phyloP scores from a whole-genome alignment of 345 rosid species.

The Linum lewisii region DNA sequence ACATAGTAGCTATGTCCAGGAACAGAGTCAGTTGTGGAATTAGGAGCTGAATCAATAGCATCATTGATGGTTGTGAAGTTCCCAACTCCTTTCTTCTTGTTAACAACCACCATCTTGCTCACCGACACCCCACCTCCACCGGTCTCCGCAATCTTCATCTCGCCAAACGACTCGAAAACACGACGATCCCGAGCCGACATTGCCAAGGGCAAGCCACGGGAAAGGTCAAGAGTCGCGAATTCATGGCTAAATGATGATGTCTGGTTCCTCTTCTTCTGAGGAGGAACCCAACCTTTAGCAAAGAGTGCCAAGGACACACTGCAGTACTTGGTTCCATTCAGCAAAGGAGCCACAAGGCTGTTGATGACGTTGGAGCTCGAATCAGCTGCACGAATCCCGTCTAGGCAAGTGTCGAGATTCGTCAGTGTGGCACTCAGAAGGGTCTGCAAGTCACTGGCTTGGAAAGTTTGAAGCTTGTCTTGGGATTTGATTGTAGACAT shows the following conservation, averaged over 20 bases:
- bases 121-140: not conserved
- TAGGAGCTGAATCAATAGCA: not conserved
- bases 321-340: conserved; percentile 3
- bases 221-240: too few species aligned
- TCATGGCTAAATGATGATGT: too few species aligned
- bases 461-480: not conserved
- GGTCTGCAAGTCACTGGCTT: conserved; percentile 2
- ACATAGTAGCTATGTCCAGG: not conserved
- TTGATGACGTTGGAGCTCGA: not conserved
- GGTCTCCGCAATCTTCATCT: not conserved
- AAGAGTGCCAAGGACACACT: conserved; percentile 7
- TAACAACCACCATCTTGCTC: conserved; percentile 1
- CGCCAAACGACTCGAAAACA: not conserved
- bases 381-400: not conserved
- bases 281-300: conserved; percentile 2
- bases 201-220: not conserved
- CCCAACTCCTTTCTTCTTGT: not conserved
- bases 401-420: conserved; percentile 4
- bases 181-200: not conserved
- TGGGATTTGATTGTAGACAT: not conserved
- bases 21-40: not conserved
- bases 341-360: not conserved
- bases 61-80: conserved; percentile 3
- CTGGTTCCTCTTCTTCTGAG: not conserved
- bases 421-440: conserved; percentile 7